Base-by-base conservation (phyloP, 129 eudicot species). In the Rutidosis leptorrhynchoides region DNA sequence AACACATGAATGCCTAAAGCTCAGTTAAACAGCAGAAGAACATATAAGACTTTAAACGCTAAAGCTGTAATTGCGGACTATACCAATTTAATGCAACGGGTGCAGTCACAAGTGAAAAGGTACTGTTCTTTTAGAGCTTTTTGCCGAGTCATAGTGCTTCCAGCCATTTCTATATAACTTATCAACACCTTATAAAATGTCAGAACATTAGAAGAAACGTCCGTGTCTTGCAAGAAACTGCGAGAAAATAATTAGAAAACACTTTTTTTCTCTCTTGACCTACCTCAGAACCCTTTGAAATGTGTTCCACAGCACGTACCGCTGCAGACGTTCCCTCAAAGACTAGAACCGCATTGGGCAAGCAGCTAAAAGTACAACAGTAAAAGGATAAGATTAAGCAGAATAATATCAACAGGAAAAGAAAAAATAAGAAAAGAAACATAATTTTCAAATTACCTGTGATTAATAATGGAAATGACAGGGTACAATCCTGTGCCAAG, bases 401-500 rank as follows among this genome's bases (percentile, higher is more conserved):
- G 19, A 24, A 55, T 40, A 3, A 11, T 23, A 58, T 20, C 27
- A 0, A 28, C 52, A 35, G 48, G n/a, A n/a, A n/a, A n/a, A n/a
- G n/a, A n/a, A n/a, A n/a, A n/a, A n/a, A n/a, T n/a, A n/a, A n/a
- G n/a, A n/a, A n/a, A n/a, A n/a, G n/a, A n/a, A n/a, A n/a, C n/a
- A n/a, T n/a, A n/a, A n/a, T n/a, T n/a, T n/a, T n/a, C n/a, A 6
- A 20, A 23, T 61, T 42, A 87, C 95, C 95, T 84, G 82, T 87
- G 95, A 67, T 87, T 87, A 22, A 87, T 84, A 61, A 87, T 68
- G 57, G 90, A 81, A 65, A 82, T 65, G 25, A 82, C 80, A 28
- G 87, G 87, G 74, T 79, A 87, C 7, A 87, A 70, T 58, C 90
- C 95, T 42, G 95, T 87, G 40, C 90, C 95, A 5, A 79, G 64